Percentiles rank a stretch among this genome's conserved stretches.
Conservation (phyloP, 805 yeast genomes). For the Tetrapisispora pingtungensis region DNA sequence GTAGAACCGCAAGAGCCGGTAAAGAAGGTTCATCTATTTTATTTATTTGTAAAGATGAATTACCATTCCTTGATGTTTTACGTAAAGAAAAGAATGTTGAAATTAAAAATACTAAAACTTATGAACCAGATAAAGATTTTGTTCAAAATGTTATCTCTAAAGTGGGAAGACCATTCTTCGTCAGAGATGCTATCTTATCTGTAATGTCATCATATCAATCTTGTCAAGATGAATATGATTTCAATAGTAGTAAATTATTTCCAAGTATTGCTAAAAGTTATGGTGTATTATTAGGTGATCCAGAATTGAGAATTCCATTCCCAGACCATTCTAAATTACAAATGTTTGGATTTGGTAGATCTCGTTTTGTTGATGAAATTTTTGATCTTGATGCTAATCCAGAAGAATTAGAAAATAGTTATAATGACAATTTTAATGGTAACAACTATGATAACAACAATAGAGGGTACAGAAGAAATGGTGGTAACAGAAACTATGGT, state of each 20-base stretch:
- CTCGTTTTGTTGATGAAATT: conserved; percentile 15
- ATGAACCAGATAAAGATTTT: conserved; percentile 30
- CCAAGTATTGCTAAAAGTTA: conserved; percentile 19
- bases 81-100: conserved; percentile 42
- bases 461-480: background rate
- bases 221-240: conserved; percentile 24
- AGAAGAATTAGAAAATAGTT: background rate
- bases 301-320: conserved; percentile 16
- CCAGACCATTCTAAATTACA: conserved; percentile 11
- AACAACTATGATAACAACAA: background rate
- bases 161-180: conserved; percentile 15
- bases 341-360: conserved; percentile 18
- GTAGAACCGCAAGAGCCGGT: conserved; percentile 94
- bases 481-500: background rate
- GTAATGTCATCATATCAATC: conserved; percentile 32
- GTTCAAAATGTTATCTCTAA: conserved; percentile 20
- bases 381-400: conserved; percentile 11
- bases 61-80: conserved; percentile 43
- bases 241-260: conserved; percentile 18
- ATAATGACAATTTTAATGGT: background rate
- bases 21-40: conserved; percentile 60
- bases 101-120: conserved; percentile 37
- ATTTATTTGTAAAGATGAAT: conserved; percentile 48
- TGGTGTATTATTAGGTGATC: conserved; percentile 18
- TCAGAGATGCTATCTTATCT: conserved; percentile 28